Percentiles rank a stretch among this genome's conserved stretches.
phyloP scores from a whole-genome alignment of 1,284 basidiomycete species.

The Microbotryum intermedium region DNA sequence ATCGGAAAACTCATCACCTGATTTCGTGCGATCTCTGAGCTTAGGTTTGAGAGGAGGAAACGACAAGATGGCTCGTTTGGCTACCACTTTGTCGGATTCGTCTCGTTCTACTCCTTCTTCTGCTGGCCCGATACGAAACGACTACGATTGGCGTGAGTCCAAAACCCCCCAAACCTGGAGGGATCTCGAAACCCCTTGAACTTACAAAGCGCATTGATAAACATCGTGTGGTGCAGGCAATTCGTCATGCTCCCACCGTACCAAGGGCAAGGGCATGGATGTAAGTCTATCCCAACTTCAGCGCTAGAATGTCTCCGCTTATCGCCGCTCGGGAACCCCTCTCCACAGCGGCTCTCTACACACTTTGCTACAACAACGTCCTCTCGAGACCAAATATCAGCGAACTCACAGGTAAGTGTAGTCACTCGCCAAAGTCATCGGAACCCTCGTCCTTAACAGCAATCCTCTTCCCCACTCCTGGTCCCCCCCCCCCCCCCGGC shows the following conservation, averaged over 20 bases:
- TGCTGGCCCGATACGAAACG: slow-evolving; percentile 81
- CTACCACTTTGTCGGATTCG: slow-evolving; percentile 88
- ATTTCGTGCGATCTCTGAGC: neutral
- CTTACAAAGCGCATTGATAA: slow-evolving; percentile 32
- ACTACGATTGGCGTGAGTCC: slow-evolving; percentile 64
- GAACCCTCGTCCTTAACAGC: neutral
- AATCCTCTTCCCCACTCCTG: neutral
- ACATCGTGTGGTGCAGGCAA: slow-evolving; percentile 51
- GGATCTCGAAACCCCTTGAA: too few species aligned
- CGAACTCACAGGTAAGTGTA: slow-evolving; percentile 55
- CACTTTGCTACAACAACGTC: slow-evolving; percentile 70
- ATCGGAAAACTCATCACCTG: neutral
- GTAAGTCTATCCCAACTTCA: slow-evolving; percentile 45
- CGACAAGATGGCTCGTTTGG: slow-evolving; percentile 45
- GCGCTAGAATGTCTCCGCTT: neutral
- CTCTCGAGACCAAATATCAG: slow-evolving; percentile 58
- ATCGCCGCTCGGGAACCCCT: neutral
- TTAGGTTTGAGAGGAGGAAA: slow-evolving; percentile 73
- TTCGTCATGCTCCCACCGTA: slow-evolving; percentile 89
- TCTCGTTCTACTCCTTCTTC: slow-evolving; percentile 86
- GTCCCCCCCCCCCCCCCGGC: neutral
- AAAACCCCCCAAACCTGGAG: slow-evolving; percentile 10
- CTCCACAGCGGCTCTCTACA: slow-evolving; percentile 69
- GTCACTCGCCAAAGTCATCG: neutral
- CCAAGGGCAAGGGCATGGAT: slow-evolving; percentile 82